Percentiles rank a stretch among this genome's conserved stretches.
Conservation (phyloP, 306 rosid species). For the Vigna mungo region DNA sequence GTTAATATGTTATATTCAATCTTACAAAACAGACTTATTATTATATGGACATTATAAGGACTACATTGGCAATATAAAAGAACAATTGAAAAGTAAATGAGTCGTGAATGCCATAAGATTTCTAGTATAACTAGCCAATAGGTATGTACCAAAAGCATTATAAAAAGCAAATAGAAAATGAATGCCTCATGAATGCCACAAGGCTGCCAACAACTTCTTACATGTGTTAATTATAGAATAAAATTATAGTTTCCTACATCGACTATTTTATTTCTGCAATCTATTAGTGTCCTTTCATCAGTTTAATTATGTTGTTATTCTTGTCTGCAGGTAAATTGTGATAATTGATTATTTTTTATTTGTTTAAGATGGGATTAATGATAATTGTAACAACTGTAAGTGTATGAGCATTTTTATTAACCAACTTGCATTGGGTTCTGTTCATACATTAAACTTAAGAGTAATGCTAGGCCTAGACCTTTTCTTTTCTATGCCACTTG, state of each 20-base stretch:
- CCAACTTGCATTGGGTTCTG: constrained; percentile 26
- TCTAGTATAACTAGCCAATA: background rate
- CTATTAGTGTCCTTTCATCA: constrained; percentile 6
- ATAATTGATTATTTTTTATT: background rate
- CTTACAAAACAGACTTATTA: background rate
- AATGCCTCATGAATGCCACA: background rate
- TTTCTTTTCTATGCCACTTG: constrained; percentile 24
- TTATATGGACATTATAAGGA: background rate
- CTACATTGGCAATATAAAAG: background rate
- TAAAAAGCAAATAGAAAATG: background rate
- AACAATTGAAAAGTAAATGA: no score
- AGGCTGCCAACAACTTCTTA: background rate
- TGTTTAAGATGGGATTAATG: constrained; percentile 4
- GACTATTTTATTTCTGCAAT: constrained; percentile 1
- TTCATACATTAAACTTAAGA: background rate
- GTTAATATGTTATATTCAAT: background rate
- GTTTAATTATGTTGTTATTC: constrained; percentile 21
- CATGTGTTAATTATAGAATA: background rate
- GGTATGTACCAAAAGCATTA: background rate
- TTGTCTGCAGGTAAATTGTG: constrained; percentile 5
- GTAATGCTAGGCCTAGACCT: constrained; percentile 13
- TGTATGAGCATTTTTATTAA: constrained; percentile 21
- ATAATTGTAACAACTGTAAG: constrained; percentile 17
- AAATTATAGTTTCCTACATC: background rate
- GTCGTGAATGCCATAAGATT: background rate